Evolutionary conservation across 352 stramenopile species (phyloP).

Genomic region (Peronospora belbahrii): DNA sequence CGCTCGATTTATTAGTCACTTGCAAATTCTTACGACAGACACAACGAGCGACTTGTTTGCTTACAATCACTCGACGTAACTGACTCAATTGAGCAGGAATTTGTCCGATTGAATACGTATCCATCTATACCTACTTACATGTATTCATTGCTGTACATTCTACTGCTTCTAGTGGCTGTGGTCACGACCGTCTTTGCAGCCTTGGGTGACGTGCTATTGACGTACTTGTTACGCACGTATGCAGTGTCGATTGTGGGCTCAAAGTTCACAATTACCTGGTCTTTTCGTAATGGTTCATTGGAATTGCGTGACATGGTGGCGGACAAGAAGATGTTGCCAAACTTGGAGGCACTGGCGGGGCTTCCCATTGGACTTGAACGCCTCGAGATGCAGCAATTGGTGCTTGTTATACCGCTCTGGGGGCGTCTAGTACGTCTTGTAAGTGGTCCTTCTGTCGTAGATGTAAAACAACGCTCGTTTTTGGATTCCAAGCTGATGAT

Average conservation of each 20-base stretch:
- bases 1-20: too few species aligned
- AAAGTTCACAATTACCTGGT: conserved; percentile 58
- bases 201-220: conserved; percentile 57
- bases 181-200: conserved; percentile 27
- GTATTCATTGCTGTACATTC: conserved; percentile 31
- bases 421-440: conserved; percentile 20
- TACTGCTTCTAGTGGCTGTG: conserved; percentile 27
- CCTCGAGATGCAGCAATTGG: conserved; percentile 45
- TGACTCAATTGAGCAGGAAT: too few species aligned
- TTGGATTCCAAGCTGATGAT: conserved; percentile 50
- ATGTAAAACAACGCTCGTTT: conserved; percentile 4
- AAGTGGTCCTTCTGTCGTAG: conserved; percentile 6
- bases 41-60: too few species aligned
- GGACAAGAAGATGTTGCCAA: conserved; percentile 31
- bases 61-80: too few species aligned
- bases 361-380: conserved; percentile 61
- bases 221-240: conserved; percentile 40
- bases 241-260: conserved; percentile 37
- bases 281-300: conserved; percentile 45
- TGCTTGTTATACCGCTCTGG: conserved; percentile 48
- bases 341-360: conserved; percentile 48
- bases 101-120: too few species aligned
- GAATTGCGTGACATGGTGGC: conserved; percentile 54
- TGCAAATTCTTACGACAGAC: too few species aligned
- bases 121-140: conserved; percentile 14